Percentiles rank a stretch among this genome's conserved stretches.
phyloP scores from a whole-genome alignment of 495 filamentous ascomycete species.

The Lophiotrema nucula region DNA sequence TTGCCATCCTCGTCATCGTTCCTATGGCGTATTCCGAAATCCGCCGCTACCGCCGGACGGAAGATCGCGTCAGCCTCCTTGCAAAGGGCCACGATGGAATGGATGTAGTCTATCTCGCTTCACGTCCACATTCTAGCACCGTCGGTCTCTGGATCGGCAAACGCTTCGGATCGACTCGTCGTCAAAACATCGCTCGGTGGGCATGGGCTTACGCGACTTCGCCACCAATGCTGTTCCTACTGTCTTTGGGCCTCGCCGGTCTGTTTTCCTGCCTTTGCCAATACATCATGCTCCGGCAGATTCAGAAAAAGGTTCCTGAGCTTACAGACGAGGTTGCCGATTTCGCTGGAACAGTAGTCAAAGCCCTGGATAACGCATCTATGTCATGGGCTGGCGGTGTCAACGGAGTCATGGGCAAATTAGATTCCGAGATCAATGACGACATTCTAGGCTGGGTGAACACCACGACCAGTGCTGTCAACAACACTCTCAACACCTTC shows the following conservation, averaged over 20 bases:
- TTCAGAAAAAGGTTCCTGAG: slow-evolving; percentile 73
- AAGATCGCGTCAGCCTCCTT: slow-evolving; percentile 65
- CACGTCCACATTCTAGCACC: slow-evolving; percentile 69
- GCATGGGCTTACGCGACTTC: slow-evolving; percentile 83
- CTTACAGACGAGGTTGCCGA: slow-evolving; percentile 73
- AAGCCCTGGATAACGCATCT: slow-evolving; percentile 68
- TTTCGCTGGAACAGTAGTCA: slow-evolving; percentile 79
- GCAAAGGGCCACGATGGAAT: slow-evolving; percentile 70
- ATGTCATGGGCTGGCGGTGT: slow-evolving; percentile 71
- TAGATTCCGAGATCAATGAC: slow-evolving; percentile 72
- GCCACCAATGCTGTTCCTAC: slow-evolving; percentile 78
- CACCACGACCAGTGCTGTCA: slow-evolving; percentile 74
- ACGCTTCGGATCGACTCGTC: slow-evolving; percentile 63
- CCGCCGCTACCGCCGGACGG: slow-evolving; percentile 70
- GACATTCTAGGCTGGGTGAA: slow-evolving; percentile 88
- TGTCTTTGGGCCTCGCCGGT: slow-evolving; percentile 81
- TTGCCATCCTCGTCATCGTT: slow-evolving; percentile 69
- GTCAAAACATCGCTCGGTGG: slow-evolving; percentile 77
- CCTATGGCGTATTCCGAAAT: slow-evolving; percentile 80
- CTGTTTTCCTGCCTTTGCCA: slow-evolving; percentile 84
- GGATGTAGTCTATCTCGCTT: slow-evolving; percentile 86
- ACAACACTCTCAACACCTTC: slow-evolving; percentile 81
- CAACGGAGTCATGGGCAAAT: slow-evolving; percentile 67
- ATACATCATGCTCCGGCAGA: slow-evolving; percentile 67
- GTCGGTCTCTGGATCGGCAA: slow-evolving; percentile 71